phyloP scores from a whole-genome alignment of 345 rosid genomes.

The Moricandia moricandioides region DNA sequence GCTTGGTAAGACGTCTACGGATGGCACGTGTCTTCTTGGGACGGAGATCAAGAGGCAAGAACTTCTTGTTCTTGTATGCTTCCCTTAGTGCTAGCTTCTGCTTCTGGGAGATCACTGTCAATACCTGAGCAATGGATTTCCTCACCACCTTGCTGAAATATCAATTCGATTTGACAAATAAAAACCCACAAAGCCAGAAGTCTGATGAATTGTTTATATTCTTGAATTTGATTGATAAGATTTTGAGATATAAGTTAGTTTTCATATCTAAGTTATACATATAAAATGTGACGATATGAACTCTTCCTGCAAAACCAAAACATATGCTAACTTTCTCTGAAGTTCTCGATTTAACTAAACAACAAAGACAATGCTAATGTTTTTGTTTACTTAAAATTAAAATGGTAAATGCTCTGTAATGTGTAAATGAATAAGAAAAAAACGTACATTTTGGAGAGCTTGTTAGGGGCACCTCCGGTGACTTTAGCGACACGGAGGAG shows the following conservation, averaged over 20 bases:
- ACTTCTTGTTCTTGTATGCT: conserved; percentile 76
- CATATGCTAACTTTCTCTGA: neutral
- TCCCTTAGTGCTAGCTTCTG: conserved; percentile 79
- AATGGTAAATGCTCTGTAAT: neutral
- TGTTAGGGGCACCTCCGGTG: conserved; percentile 69
- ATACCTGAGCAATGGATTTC: conserved; percentile 78
- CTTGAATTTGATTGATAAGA: neutral
- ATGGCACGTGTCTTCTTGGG: conserved; percentile 97
- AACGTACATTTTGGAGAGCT: conserved; percentile 59
- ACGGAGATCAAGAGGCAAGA: conserved; percentile 88
- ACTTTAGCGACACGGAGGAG: conserved; percentile 69
- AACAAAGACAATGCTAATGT: neutral
- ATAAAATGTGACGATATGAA: neutral
- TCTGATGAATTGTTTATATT: no score
- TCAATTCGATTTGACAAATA: neutral
- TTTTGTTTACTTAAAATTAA: neutral
- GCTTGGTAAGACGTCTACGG: conserved; percentile 83
- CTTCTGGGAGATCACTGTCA: conserved; percentile 86
- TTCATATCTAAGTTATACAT: neutral
- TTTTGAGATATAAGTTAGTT: neutral
- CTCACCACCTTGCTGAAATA: conserved; percentile 82
- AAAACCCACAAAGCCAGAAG: neutral
- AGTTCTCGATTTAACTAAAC: neutral
- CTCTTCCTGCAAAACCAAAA: neutral
- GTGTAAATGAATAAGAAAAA: neutral